A percentile compares a stretch with the other conserved stretches of the same genome.
Evolutionary conservation across 176 grass and related monocot species (phyloP).

Genomic region (Cymbopogon citratus): DNA sequence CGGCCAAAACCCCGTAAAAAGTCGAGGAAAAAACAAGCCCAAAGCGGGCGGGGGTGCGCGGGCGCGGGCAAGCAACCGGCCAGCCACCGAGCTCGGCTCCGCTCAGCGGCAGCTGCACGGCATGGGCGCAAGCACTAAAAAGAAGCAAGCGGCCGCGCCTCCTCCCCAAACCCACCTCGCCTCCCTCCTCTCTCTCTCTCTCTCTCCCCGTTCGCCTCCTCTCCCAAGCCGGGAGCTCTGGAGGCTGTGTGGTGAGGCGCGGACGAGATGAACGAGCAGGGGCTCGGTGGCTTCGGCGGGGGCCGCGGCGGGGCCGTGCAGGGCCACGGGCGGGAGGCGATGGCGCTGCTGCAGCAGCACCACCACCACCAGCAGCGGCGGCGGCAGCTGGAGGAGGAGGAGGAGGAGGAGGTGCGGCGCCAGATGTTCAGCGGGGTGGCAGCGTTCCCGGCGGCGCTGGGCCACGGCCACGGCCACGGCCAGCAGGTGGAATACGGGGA

Average conservation of each 20-base stretch:
- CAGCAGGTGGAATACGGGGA: constrained; percentile 16
- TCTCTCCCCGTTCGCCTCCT: not conserved
- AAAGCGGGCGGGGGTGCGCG: constrained; percentile 11
- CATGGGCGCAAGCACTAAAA: constrained; percentile 56
- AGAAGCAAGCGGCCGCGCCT: constrained; percentile 30
- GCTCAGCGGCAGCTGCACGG: constrained; percentile 35
- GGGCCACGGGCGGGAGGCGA: constrained; percentile 12
- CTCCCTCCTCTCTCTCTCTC: not conserved
- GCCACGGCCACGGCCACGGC: constrained; percentile 29
- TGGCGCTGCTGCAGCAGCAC: constrained; percentile 35
- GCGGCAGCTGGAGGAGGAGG: not conserved
- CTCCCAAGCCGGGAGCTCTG: not conserved
- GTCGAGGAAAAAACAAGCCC: not conserved
- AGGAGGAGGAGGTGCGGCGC: constrained; percentile 18
- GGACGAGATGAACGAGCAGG: constrained; percentile 35
- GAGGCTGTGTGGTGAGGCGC: not conserved
- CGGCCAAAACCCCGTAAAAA: not conserved
- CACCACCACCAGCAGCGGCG: not conserved
- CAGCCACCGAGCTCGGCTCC: constrained; percentile 21
- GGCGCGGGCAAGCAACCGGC: constrained; percentile 10
- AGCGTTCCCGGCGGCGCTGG: constrained; percentile 22
- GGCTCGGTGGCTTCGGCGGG: not conserved
- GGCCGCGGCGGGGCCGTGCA: not conserved
- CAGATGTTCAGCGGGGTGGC: constrained; percentile 33
- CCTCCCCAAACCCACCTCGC: constrained; percentile 11